These are phyloP conservation scores for Fraxinus xanthoxyloides DNA, from an alignment of 305 asterid genomes.

Conservation along the genomic window DNA sequence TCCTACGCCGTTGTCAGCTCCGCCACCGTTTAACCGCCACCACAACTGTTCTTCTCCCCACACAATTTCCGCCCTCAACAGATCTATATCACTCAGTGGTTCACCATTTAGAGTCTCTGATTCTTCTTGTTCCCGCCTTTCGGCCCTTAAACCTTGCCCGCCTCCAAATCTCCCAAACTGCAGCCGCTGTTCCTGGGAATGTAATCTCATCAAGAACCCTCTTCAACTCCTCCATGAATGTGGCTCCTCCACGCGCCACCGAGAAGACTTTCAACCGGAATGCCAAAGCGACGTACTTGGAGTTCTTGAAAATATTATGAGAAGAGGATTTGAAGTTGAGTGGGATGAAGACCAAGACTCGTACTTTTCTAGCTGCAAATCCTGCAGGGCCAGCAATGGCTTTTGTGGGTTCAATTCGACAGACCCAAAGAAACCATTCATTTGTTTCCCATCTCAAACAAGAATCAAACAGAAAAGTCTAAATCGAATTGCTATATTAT, in stretches of 20 bases:
- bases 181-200: constrained; percentile 63
- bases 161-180: constrained; percentile 67
- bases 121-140: constrained; percentile 74
- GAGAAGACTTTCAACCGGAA: constrained; percentile 49
- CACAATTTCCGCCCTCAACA: constrained; percentile 35
- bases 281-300: constrained; percentile 81
- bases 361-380: constrained; percentile 59
- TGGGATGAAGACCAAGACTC: constrained; percentile 71
- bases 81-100: constrained; percentile 57
- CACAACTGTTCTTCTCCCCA: constrained; percentile 48
- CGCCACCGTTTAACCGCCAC: constrained; percentile 10
- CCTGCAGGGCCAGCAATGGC: constrained; percentile 52
- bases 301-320: constrained; percentile 56
- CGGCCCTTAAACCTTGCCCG: constrained; percentile 63
- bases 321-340: constrained; percentile 64
- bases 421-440: constrained; percentile 47
- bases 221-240: constrained; percentile 57
- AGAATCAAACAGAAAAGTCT: constrained; percentile 40
- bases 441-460: constrained; percentile 43
- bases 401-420: constrained; percentile 76
- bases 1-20: constrained; percentile 27
- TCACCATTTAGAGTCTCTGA: constrained; percentile 75
- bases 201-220: constrained; percentile 66
- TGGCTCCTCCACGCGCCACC: constrained; percentile 40
- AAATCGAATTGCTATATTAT: constrained; percentile 41